phyloP scores from a whole-genome alignment of 2,329 filamentous ascomycete genomes.

The Annulohypoxylon truncatum region DNA sequence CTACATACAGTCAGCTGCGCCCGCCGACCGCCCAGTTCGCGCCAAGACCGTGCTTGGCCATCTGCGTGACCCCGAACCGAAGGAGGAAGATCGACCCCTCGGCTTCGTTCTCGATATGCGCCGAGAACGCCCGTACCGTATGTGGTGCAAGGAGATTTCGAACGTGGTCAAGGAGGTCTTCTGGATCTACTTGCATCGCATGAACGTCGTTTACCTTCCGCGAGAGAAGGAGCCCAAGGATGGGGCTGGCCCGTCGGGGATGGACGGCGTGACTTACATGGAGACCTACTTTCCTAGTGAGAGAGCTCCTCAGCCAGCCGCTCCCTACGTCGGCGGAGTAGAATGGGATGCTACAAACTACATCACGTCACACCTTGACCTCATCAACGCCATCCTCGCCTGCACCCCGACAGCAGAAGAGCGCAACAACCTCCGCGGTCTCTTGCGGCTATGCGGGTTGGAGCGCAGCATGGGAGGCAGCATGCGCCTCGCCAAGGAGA shows the following conservation, averaged over 20 bases:
- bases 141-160: slow-evolving; percentile 93
- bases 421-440: slow-evolving; percentile 81
- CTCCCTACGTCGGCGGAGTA: slow-evolving; percentile 95
- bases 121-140: slow-evolving; percentile 84
- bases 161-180: slow-evolving; percentile 98
- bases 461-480: slow-evolving; percentile 89
- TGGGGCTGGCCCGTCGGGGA: slow-evolving; percentile 51
- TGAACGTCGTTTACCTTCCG: slow-evolving; percentile 84
- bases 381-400: slow-evolving; percentile 90
- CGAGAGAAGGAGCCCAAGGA: slow-evolving; percentile 54
- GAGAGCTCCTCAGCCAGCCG: slow-evolving; percentile 89
- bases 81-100: slow-evolving; percentile 80
- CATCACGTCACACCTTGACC: slow-evolving; percentile 88
- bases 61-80: slow-evolving; percentile 80
- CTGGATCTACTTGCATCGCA: slow-evolving; percentile 97
- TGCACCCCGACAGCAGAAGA: slow-evolving; percentile 76
- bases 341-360: slow-evolving; percentile 99
- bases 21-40: slow-evolving; percentile 72
- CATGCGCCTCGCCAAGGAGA: slow-evolving; percentile 93
- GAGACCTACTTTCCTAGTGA: slow-evolving; percentile 82
- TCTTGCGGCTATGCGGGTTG: slow-evolving; percentile 86
- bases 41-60: slow-evolving; percentile 81
- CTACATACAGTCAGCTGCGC: slow-evolving; percentile 77
- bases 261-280: slow-evolving; percentile 70
- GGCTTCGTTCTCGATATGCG: slow-evolving; percentile 92